These are phyloP conservation scores for Sporobolomyces phaffii DNA, from an alignment of 768 basidiomycete species.

Conservation along the genomic window DNA sequence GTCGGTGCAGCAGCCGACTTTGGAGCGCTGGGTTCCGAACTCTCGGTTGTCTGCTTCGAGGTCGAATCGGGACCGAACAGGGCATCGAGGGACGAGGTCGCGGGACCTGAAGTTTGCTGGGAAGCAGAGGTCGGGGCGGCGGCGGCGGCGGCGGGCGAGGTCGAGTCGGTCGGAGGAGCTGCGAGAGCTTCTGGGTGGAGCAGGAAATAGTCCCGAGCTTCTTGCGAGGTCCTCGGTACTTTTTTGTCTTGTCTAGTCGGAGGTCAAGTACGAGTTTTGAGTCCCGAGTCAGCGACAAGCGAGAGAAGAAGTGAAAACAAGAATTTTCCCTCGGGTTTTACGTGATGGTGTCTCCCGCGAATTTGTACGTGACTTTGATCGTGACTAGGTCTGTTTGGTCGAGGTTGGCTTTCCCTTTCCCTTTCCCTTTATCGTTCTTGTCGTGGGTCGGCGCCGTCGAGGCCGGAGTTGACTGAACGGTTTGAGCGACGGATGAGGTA, in stretches of 20 bases:
- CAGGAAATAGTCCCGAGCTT: conserved; percentile 67
- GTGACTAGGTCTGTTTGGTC: conserved; percentile 52
- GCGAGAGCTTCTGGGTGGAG: conserved; percentile 1
- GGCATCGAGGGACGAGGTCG: conserved; percentile 8
- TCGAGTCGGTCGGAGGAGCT: no score
- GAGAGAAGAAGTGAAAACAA: not conserved
- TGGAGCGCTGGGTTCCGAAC: conserved; percentile 42
- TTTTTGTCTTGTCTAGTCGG: conserved; percentile 63
- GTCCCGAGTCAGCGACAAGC: not conserved
- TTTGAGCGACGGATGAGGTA: no score
- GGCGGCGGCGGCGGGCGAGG: no score
- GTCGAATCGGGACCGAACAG: conserved; percentile 20
- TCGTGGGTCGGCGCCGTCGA: no score
- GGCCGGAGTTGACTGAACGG: not conserved
- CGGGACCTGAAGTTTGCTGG: not conserved
- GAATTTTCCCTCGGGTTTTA: no score
- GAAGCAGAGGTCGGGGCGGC: conserved; percentile 17
- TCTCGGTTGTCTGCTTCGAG: not conserved
- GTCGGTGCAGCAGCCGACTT: conserved; percentile 25
- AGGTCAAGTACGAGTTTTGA: conserved; percentile 6
- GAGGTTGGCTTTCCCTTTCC: conserved; percentile 4
- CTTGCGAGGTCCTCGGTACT: conserved; percentile 65
- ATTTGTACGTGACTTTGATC: conserved; percentile 63
- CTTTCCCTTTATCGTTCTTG: conserved; percentile 1
- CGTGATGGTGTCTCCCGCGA: conserved; percentile 71